Evolutionary conservation across 495 filamentous ascomycete genomes (phyloP), one percentile per base, ranked within the genome.

Genomic region (Geopyxis carbonaria): DNA sequence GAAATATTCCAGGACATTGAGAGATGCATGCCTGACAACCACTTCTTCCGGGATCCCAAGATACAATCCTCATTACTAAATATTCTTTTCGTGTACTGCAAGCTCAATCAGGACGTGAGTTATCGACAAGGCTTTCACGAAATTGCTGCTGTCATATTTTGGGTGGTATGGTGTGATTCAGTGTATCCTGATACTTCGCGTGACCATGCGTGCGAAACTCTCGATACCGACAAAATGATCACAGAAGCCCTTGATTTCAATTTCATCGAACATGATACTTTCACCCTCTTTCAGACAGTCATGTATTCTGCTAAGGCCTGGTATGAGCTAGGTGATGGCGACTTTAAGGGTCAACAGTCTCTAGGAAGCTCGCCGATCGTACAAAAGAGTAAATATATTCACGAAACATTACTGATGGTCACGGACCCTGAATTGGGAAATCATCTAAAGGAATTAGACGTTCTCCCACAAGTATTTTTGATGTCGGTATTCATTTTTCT

Each of bases 41-140:
- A 70, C 13, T 92, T 87, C 56, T 99, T 95, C 43, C 84, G 82
- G 20, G 70, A 82, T 35, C 70, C 78, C 9, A 57, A 64, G 4
- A 78, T 85, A 4, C 91, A 95, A 53, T 67, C 64, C 5, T 81
- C 80, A 57, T 73, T 99, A 42, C 66, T 84, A 15, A 82, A 95
- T 55, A 72, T 94, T 27, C 61, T 94, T 27, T 95, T 97, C 51
- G 69, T 97, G 45, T 94, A 83, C 59, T 86, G 85, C 55, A 94
- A 93, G 58, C 73, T 93, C 31, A 87, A 93, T 48, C 80, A 76
- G 9, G 76, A 79, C 47, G 64, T 87, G 30, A 21, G 15, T 19
- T 97, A 97, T 50, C 73, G 91, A 19, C 89, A 97, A 61, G 89
- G 89, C 13, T 95, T 97, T 85, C 89, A 97, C 55, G 89, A 97